Conservation (phyloP, 495 filamentous ascomycete genomes). For the Neurospora sp. region DNA sequence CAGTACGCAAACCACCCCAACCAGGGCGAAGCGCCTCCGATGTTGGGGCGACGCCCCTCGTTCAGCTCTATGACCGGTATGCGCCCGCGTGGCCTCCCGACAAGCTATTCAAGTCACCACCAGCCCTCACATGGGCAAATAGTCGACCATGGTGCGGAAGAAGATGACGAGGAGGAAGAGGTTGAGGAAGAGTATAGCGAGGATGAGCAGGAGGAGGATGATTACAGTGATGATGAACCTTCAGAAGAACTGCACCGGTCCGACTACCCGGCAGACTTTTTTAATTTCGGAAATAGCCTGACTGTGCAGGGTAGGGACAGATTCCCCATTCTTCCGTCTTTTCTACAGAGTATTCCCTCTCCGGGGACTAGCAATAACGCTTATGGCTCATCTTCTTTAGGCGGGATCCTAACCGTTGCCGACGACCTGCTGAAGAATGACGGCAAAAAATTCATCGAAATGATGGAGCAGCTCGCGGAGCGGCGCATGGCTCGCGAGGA, state of each 20-base stretch:
- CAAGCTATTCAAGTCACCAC: constrained; percentile 33
- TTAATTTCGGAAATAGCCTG: constrained; percentile 93
- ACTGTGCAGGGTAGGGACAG: constrained; percentile 79
- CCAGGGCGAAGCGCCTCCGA: constrained; percentile 44
- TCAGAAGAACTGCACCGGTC: constrained; percentile 48
- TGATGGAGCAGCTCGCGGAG: constrained; percentile 99
- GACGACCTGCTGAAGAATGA: constrained; percentile 98
- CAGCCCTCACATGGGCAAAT: constrained; percentile 44
- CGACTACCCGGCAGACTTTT: constrained; percentile 70
- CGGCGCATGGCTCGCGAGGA: constrained; percentile 94
- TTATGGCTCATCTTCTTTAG: constrained; percentile 47
- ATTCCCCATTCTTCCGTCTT: constrained; percentile 27
- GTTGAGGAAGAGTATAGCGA: constrained; percentile 28
- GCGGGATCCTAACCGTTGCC: constrained; percentile 95
- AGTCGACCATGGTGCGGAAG: constrained; percentile 46
- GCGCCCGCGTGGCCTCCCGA: constrained; percentile 37
- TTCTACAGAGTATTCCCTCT: constrained; percentile 27
- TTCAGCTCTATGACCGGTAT: constrained; percentile 43
- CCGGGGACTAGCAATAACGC: constrained; percentile 24
- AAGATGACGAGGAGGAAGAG: constrained; percentile 55
- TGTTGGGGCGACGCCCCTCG: constrained; percentile 54
- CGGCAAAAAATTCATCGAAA: constrained; percentile 99
- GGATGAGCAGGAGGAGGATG: constrained; percentile 42
- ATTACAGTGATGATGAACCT: constrained; percentile 44
- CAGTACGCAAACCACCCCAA: constrained; percentile 91